phyloP scores from a whole-genome alignment of 148 eudicot genomes.

The Chenopodium suecicum region DNA sequence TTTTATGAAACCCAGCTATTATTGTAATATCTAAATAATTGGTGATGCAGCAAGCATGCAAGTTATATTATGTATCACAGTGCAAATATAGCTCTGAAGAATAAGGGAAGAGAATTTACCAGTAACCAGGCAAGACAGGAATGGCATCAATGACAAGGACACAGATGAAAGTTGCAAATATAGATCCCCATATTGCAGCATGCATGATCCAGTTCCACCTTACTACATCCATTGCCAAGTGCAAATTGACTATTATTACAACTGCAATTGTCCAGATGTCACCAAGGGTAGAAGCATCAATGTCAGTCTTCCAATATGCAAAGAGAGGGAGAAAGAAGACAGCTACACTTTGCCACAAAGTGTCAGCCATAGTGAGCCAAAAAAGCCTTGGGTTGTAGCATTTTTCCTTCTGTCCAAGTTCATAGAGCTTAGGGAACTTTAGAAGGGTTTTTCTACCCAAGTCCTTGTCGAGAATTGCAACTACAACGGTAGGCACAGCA shows the following conservation, averaged over 20 bases:
- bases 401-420: conserved; percentile 78
- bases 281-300: conserved; percentile 80
- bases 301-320: conserved; percentile 63
- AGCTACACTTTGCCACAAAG: conserved; percentile 88
- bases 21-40: not conserved
- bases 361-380: conserved; percentile 85
- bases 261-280: conserved; percentile 90
- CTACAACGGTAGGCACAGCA: conserved; percentile 76
- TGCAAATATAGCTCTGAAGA: not conserved
- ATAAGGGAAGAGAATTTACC: conserved; percentile 48
- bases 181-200: conserved; percentile 86
- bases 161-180: conserved; percentile 71
- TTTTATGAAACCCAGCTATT: not conserved
- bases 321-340: conserved; percentile 70
- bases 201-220: conserved; percentile 94
- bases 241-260: conserved; percentile 77
- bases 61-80: not conserved
- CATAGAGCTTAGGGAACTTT: conserved; percentile 77
- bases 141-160: conserved; percentile 69
- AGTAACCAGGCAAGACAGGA: conserved; percentile 72
- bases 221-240: conserved; percentile 89
- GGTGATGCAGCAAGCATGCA: not conserved
- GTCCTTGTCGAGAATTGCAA: conserved; percentile 96
- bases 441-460: conserved; percentile 74
- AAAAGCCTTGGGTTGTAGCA: conserved; percentile 74